Conservation (phyloP, 139 green algal species). For the Choricystis sp. region DNA sequence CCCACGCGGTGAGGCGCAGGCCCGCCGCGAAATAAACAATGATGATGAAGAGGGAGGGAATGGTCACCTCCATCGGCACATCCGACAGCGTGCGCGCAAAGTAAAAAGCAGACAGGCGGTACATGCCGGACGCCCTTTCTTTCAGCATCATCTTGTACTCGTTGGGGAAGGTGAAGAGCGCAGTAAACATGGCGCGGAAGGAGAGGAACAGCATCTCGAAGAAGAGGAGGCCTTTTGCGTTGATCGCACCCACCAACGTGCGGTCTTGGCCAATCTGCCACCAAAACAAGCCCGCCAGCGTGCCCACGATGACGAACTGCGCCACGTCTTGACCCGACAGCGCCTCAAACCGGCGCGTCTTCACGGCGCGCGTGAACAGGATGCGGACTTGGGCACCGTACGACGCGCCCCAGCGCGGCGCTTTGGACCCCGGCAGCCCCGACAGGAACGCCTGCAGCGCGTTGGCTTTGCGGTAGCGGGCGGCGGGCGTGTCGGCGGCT, state of each 20-base stretch:
- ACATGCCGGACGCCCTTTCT: slow-evolving; percentile 55
- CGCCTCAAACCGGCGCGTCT: slow-evolving; percentile 44
- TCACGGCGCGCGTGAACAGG: slow-evolving; percentile 25
- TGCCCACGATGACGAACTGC: slow-evolving; percentile 13
- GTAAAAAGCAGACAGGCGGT: slow-evolving; percentile 71
- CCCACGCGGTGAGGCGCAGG: slow-evolving; percentile 17
- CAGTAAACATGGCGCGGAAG: slow-evolving; percentile 28
- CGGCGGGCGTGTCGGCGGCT: too few species aligned
- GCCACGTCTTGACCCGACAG: slow-evolving; percentile 16
- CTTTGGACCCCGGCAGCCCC: neutral
- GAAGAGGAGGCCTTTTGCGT: slow-evolving; percentile 29
- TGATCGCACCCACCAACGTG: slow-evolving; percentile 8
- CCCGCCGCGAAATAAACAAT: slow-evolving; percentile 37
- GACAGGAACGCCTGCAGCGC: neutral
- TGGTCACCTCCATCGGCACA: slow-evolving; percentile 56
- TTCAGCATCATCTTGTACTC: slow-evolving; percentile 35
- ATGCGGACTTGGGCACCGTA: slow-evolving; percentile 22
- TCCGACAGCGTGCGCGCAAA: slow-evolving; percentile 39
- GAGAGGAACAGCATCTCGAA: slow-evolving; percentile 36
- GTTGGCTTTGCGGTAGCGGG: neutral
- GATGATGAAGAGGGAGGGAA: slow-evolving; percentile 38
- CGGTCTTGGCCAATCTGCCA: slow-evolving; percentile 15
- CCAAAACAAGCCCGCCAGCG: slow-evolving; percentile 33
- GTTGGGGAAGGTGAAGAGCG: slow-evolving; percentile 38
- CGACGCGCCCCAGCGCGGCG: slow-evolving; percentile 15